Conservation (phyloP, 169 alveolate species). For the Cryptosporidium xiaoi region DNA sequence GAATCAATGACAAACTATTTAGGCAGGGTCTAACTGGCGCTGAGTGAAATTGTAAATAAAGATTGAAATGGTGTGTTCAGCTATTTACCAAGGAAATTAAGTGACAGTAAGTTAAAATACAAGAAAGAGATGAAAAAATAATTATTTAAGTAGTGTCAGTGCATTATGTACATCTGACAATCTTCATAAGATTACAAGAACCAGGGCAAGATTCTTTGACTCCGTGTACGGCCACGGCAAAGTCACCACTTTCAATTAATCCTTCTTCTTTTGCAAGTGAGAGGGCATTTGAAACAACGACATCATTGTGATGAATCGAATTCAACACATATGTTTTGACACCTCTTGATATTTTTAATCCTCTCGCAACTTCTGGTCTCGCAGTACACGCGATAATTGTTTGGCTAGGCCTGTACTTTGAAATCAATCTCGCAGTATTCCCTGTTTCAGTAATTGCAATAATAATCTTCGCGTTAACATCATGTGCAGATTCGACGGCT, state of each 20-base stretch:
- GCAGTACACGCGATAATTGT: slow-evolving; percentile 90
- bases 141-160: not conserved
- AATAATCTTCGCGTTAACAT: slow-evolving; percentile 89
- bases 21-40: not conserved
- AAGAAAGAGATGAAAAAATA: not conserved
- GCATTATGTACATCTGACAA: slow-evolving; percentile 74
- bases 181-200: slow-evolving; percentile 91
- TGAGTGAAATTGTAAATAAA: not conserved
- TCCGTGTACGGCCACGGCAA: slow-evolving; percentile 94
- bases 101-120: not conserved
- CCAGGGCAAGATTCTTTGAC: slow-evolving; percentile 94
- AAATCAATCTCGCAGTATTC: slow-evolving; percentile 93
- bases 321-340: slow-evolving; percentile 91
- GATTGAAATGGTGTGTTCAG: no score
- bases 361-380: slow-evolving; percentile 88
- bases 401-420: slow-evolving; percentile 95
- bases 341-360: slow-evolving; percentile 93
- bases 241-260: slow-evolving; percentile 90
- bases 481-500: slow-evolving; percentile 90
- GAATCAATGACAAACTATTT: not conserved
- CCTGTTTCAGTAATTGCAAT: slow-evolving; percentile 97
- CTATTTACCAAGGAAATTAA: no score
- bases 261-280: slow-evolving; percentile 92
- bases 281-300: slow-evolving; percentile 86
- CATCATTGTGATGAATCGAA: slow-evolving; percentile 90